phyloP scores from a whole-genome alignment of 441 rosid species.

The Dalechampia spathulata region DNA sequence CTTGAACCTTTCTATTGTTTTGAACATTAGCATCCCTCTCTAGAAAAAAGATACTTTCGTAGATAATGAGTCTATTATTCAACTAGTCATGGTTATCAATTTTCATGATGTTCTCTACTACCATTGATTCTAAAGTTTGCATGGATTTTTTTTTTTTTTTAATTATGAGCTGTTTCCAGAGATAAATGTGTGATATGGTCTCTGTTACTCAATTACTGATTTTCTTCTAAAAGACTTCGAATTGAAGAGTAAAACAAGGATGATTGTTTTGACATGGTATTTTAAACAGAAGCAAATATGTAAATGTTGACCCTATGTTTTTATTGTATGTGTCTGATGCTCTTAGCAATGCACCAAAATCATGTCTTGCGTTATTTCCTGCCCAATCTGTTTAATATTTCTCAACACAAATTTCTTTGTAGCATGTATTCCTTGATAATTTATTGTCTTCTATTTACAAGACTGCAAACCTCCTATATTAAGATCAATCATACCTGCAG shows the following conservation, averaged over 20 bases:
- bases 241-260: no score
- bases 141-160: not conserved
- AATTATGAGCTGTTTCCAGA: not conserved
- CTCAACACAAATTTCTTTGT: no score
- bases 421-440: conserved; percentile 5
- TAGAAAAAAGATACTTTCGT: no score
- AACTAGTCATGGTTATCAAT: no score
- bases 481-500: conserved; percentile 40
- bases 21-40: no score
- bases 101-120: not conserved
- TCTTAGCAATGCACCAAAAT: conserved; percentile 10
- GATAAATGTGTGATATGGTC: not conserved
- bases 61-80: no score
- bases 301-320: not conserved
- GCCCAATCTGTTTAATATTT: no score
- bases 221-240: no score
- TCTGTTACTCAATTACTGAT: not conserved
- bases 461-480: conserved; percentile 12
- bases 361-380: conserved; percentile 8
- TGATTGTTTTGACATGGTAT: not conserved
- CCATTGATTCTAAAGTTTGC: not conserved
- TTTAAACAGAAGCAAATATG: not conserved
- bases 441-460: no score
- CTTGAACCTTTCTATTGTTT: no score
- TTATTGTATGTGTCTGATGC: not conserved